Evolutionary conservation across 768 basidiomycete species (phyloP).

Genomic region (Russula virescens): DNA sequence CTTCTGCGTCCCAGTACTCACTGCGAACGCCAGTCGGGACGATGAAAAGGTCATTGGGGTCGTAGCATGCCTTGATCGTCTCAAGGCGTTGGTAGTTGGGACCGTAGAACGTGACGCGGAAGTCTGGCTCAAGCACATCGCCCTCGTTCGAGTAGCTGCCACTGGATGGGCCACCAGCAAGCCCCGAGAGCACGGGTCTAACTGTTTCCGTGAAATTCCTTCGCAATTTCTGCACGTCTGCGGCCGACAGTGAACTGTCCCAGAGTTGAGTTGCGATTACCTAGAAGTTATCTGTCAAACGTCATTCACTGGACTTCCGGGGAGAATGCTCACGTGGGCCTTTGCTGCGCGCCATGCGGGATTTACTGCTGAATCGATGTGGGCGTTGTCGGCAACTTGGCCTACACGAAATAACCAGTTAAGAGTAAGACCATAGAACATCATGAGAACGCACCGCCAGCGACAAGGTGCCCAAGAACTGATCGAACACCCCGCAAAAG

Average conservation of each 20-base stretch:
- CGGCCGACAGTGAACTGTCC: conserved; percentile 1
- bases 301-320: too few relatives aligned
- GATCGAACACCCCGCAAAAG: conserved; percentile 6
- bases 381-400: conserved; percentile 33
- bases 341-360: conserved; percentile 37
- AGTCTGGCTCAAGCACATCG: conserved; percentile 31
- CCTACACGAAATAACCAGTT: conserved; percentile 22
- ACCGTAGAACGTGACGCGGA: conserved; percentile 34
- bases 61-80: conserved; percentile 31
- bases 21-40: conserved; percentile 32
- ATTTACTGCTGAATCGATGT: conserved; percentile 32
- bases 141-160: conserved; percentile 36
- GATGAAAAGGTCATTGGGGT: conserved; percentile 34
- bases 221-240: conserved; percentile 24
- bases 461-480: conserved; percentile 10
- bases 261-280: background rate
- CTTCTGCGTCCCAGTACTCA: conserved; percentile 32
- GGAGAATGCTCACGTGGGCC: conserved; percentile 30
- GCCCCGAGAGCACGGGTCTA: conserved; percentile 28
- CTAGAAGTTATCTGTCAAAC: background rate
- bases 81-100: conserved; percentile 32
- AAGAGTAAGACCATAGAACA: too few relatives aligned
- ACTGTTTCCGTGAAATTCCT: conserved; percentile 26
- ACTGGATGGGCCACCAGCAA: conserved; percentile 29
- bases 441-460: conserved; percentile 1